Percentiles rank a stretch among this genome's conserved stretches.
These are phyloP conservation scores for Microsporum canis DNA, from an alignment of 2,329 filamentous ascomycete species.

Conservation along the genomic window DNA sequence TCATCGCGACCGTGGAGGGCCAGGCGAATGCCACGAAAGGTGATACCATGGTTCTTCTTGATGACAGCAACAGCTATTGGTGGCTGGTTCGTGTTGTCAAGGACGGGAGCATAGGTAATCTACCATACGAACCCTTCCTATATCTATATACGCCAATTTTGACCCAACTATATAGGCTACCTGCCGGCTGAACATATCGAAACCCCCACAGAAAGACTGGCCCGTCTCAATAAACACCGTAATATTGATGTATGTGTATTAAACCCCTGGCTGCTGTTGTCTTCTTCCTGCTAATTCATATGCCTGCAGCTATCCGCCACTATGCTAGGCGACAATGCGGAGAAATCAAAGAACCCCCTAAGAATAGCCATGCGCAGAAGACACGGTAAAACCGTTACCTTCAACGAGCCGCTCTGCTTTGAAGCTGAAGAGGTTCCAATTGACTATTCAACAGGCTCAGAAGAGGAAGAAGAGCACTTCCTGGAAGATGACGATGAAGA, in stretches of 20 bases:
- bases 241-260: slow-evolving; percentile 73
- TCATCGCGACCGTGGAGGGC: slow-evolving; percentile 93
- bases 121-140: background rate
- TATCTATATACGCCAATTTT: slow-evolving; percentile 35
- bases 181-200: slow-evolving; percentile 96
- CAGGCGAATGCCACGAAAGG: slow-evolving; percentile 98
- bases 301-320: slow-evolving; percentile 51
- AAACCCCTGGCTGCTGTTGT: background rate
- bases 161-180: slow-evolving; percentile 53
- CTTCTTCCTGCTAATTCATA: slow-evolving; percentile 2
- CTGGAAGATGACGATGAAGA: slow-evolving; percentile 30
- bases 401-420: slow-evolving; percentile 73
- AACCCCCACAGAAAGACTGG: slow-evolving; percentile 87
- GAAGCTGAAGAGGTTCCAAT: slow-evolving; percentile 71
- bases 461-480: slow-evolving; percentile 38
- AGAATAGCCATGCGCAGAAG: slow-evolving; percentile 72
- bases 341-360: slow-evolving; percentile 71
- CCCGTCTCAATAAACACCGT: slow-evolving; percentile 89
- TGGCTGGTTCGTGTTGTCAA: slow-evolving; percentile 97
- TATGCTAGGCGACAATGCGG: slow-evolving; percentile 60
- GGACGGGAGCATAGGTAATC: slow-evolving; percentile 78
- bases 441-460: slow-evolving; percentile 70
- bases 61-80: slow-evolving; percentile 99
- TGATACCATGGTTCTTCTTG: slow-evolving; percentile 94
- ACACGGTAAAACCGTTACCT: slow-evolving; percentile 77